A percentile compares a stretch with the other conserved stretches of the same genome.
phyloP scores from a whole-genome alignment of 2,329 filamentous ascomycete genomes.

The Zymoseptoria ardabiliae region DNA sequence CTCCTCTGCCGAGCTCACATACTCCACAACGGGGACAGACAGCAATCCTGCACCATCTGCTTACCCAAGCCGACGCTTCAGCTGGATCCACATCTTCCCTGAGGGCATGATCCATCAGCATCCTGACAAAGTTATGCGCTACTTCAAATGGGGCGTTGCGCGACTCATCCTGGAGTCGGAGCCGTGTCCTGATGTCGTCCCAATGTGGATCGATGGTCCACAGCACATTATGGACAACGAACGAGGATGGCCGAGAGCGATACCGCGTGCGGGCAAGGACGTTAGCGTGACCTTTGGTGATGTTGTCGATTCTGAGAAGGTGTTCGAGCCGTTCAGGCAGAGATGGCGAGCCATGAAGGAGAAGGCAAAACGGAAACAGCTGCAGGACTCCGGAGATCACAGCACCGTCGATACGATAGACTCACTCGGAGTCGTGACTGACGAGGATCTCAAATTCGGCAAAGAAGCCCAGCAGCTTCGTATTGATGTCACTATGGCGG shows the following conservation, averaged over 20 bases:
- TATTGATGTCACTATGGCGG: constrained; percentile 69
- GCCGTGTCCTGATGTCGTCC: constrained; percentile 78
- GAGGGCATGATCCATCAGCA: constrained; percentile 93
- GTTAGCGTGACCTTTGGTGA: constrained; percentile 74
- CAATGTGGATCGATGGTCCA: constrained; percentile 90
- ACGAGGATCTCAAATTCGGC: constrained; percentile 60
- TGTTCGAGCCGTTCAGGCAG: constrained; percentile 69
- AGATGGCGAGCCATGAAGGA: constrained; percentile 65
- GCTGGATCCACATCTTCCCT: constrained; percentile 93
- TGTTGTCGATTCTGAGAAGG: constrained; percentile 60
- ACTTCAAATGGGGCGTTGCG: constrained; percentile 97
- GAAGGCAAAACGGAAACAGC: constrained; percentile 40
- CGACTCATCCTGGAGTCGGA: constrained; percentile 84
- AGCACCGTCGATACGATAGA: constrained; percentile 3
- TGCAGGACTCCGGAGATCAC: constrained; percentile 22
- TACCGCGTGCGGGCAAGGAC: constrained; percentile 66
- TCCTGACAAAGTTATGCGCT: constrained; percentile 69
- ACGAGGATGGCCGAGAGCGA: constrained; percentile 67
- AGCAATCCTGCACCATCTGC: constrained; percentile 63
- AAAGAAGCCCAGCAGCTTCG: constrained; percentile 70
- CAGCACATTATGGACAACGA: constrained; percentile 84
- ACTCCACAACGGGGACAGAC: constrained; percentile 61
- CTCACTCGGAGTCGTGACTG: constrained; percentile 52
- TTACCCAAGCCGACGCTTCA: constrained; percentile 60
- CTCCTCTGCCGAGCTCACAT: constrained; percentile 47